These are phyloP conservation scores for Verbena officinalis DNA, from an alignment of 257 asterid genomes.

Conservation along the genomic window DNA sequence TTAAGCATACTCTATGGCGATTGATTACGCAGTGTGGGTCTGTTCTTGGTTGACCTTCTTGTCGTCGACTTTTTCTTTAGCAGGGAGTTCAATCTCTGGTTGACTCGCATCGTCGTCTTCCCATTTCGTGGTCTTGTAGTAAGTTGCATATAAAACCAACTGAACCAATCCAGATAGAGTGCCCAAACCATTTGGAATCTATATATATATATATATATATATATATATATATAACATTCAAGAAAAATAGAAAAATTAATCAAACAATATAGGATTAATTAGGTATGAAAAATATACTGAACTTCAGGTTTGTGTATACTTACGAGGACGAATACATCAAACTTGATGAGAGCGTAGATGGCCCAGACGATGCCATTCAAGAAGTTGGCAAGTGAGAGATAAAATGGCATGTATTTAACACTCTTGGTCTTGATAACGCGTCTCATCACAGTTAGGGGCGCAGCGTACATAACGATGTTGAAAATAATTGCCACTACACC, in stretches of 20 bases:
- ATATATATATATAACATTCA: too few relatives aligned
- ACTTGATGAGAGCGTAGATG: conserved; percentile 56
- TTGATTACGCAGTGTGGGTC: too few relatives aligned
- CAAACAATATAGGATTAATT: too few relatives aligned
- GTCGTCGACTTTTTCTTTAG: too few relatives aligned
- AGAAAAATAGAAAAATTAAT: too few relatives aligned
- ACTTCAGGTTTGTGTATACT: neutral
- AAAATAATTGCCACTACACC: conserved; percentile 53
- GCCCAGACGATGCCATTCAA: conserved; percentile 66
- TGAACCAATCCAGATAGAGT: conserved; percentile 35
- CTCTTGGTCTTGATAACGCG: conserved; percentile 76
- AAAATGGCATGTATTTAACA: conserved; percentile 81
- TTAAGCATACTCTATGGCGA: too few relatives aligned
- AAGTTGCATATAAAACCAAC: conserved; percentile 31
- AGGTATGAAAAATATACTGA: too few relatives aligned
- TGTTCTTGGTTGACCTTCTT: too few relatives aligned
- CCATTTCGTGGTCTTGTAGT: conserved; percentile 40
- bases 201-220: too few relatives aligned
- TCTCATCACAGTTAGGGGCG: conserved; percentile 67
- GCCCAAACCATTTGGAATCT: conserved; percentile 49
- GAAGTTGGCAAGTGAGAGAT: conserved; percentile 62
- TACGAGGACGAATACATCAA: conserved; percentile 67
- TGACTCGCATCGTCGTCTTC: conserved; percentile 21
- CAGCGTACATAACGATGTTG: conserved; percentile 55
- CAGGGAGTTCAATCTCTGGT: conserved; percentile 16